phyloP scores from a whole-genome alignment of 176 grass and related monocot genomes.

The Lolium multiflorum region DNA sequence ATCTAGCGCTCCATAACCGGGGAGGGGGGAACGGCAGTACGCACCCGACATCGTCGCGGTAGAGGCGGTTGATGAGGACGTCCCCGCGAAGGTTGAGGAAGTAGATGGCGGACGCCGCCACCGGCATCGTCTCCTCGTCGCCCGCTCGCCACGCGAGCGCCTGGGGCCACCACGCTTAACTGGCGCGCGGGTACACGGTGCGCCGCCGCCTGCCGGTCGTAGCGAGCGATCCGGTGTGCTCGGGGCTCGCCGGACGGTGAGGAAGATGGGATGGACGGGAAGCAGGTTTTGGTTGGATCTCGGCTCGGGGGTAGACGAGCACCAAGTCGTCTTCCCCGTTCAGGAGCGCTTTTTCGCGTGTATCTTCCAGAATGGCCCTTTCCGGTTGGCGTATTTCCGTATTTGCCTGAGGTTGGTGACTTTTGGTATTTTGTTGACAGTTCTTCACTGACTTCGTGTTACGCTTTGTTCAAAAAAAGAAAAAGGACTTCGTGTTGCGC shows the following conservation, averaged over 20 bases:
- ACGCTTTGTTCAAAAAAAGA: no score
- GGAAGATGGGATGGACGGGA: background rate
- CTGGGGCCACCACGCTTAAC: slow-evolving; percentile 30
- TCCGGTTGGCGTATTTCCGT: slow-evolving; percentile 35
- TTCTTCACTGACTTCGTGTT: background rate
- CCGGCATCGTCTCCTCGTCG: slow-evolving; percentile 76
- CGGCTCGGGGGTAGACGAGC: slow-evolving; percentile 40
- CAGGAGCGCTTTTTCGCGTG: slow-evolving; percentile 35
- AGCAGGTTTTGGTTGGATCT: slow-evolving; percentile 52
- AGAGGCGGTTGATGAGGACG: slow-evolving; percentile 97
- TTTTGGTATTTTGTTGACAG: background rate
- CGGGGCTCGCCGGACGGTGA: slow-evolving; percentile 45
- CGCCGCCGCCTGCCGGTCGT: background rate
- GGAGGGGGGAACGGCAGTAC: background rate
- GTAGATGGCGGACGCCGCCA: slow-evolving; percentile 92
- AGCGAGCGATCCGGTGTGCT: slow-evolving; percentile 2
- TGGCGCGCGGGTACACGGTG: background rate
- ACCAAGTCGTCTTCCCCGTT: slow-evolving; percentile 48
- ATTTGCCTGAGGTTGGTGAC: slow-evolving; percentile 33
- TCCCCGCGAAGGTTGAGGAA: slow-evolving; percentile 95
- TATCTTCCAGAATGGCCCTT: slow-evolving; percentile 48
- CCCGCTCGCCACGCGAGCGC: slow-evolving; percentile 39
- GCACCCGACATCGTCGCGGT: slow-evolving; percentile 96
- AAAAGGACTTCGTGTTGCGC: background rate
- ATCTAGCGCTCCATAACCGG: slow-evolving; percentile 46